Percentiles rank a stretch among this genome's conserved stretches.
Conservation (phyloP, 257 asterid genomes). For the Nicotiana undulata region DNA sequence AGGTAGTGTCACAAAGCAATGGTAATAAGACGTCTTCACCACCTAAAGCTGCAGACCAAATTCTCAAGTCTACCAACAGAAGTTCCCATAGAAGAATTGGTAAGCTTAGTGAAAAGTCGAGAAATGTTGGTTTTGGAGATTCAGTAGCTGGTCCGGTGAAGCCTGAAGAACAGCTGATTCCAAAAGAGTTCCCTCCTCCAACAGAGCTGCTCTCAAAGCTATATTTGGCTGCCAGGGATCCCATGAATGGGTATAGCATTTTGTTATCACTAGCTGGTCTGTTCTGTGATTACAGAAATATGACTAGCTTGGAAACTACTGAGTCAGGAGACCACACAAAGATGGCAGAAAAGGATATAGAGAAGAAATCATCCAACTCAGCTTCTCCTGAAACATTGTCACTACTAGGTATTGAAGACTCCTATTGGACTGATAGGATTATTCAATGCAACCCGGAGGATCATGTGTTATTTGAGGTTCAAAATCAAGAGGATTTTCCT, state of each 20-base stretch:
- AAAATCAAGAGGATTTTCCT: conserved; percentile 9
- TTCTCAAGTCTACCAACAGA: background rate
- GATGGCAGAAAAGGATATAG: conserved; percentile 3
- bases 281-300: conserved; percentile 44
- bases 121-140: background rate
- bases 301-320: conserved; percentile 20
- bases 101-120: background rate
- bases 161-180: conserved; percentile 20
- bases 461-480: conserved; percentile 21
- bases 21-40: background rate
- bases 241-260: conserved; percentile 29
- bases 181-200: conserved; percentile 25
- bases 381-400: conserved; percentile 20
- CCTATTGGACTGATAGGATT: conserved; percentile 61
- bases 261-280: conserved; percentile 26
- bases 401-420: conserved; percentile 37
- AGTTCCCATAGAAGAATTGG: background rate
- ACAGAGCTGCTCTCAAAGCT: conserved; percentile 48
- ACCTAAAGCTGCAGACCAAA: conserved; percentile 2
- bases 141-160: conserved; percentile 8
- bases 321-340: background rate
- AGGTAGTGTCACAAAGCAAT: background rate
- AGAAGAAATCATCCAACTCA: conserved; percentile 11
- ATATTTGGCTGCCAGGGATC: conserved; percentile 38
- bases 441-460: conserved; percentile 34